Percentiles rank a stretch among this genome's conserved stretches.
These are phyloP conservation scores for Cyclocybe aegerita DNA, from an alignment of 768 basidiomycete genomes.

Conservation along the genomic window DNA sequence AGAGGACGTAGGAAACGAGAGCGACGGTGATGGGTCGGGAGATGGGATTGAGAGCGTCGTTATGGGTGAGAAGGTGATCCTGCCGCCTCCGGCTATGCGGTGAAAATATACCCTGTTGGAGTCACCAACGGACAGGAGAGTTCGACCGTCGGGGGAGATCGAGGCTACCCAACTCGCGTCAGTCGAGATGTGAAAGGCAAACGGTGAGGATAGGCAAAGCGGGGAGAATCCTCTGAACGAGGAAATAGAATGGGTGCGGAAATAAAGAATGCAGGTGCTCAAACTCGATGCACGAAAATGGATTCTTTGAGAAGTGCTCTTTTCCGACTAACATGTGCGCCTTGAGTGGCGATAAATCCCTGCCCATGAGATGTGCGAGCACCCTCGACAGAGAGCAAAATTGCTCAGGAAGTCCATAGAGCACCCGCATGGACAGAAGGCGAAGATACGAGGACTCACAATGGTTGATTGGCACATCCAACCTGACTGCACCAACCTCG, in stretches of 20 bases:
- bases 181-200: neutral
- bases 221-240: neutral
- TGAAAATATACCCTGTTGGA: slow-evolving; percentile 85
- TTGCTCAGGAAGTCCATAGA: no score
- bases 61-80: slow-evolving; percentile 63
- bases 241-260: no score
- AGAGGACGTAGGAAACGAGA: slow-evolving; percentile 16
- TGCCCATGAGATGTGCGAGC: no score
- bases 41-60: slow-evolving; percentile 66
- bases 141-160: slow-evolving; percentile 85
- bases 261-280: no score
- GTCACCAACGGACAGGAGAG: slow-evolving; percentile 88
- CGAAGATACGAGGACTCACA: slow-evolving; percentile 46
- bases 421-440: neutral
- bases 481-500: slow-evolving; percentile 50
- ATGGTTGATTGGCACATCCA: slow-evolving; percentile 79
- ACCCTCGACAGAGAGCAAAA: no score
- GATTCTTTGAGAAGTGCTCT: no score
- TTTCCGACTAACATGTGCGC: no score
- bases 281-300: no score
- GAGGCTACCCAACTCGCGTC: slow-evolving; percentile 53
- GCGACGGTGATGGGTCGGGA: slow-evolving; percentile 34
- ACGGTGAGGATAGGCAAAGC: neutral
- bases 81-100: slow-evolving; percentile 64
- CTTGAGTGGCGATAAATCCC: no score